Evolutionary conservation across 768 basidiomycete genomes (phyloP).

Genomic region (Amanita fuliginea): DNA sequence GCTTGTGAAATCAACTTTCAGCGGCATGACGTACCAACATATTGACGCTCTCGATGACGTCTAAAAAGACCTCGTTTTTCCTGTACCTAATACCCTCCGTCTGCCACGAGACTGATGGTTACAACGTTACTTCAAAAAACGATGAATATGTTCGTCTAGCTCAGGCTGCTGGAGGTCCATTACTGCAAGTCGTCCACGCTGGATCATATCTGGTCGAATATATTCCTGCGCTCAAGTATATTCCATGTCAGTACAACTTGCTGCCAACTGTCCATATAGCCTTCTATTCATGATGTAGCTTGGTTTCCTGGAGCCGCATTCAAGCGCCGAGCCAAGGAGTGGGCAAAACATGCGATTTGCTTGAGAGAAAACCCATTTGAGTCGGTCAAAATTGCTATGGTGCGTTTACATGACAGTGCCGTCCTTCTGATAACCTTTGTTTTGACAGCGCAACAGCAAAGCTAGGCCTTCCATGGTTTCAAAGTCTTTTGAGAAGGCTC

Average conservation of each 20-base stretch:
- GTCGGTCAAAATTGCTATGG: constrained; percentile 16
- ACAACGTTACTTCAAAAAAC: constrained; percentile 19
- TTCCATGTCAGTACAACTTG: constrained; percentile 15
- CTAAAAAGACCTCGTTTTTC: constrained; percentile 99
- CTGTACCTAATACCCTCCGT: constrained; percentile 95
- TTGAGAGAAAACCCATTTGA: constrained; percentile 19
- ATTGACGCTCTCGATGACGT: constrained; percentile 97
- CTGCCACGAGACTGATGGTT: constrained; percentile 85
- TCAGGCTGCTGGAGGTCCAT: constrained; percentile 11
- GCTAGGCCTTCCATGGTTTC: constrained; percentile 16
- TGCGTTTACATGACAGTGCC: constrained; percentile 1
- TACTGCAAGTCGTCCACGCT: constrained; percentile 21
- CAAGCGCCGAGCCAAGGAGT: constrained; percentile 17
- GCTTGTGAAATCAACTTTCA: background rate
- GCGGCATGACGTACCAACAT: constrained; percentile 53
- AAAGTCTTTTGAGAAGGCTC: constrained; percentile 15
- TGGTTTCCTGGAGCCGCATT: constrained; percentile 30
- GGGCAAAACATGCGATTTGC: constrained; percentile 11
- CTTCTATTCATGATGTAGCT: constrained; percentile 8
- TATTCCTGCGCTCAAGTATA: constrained; percentile 19
- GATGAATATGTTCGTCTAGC: constrained; percentile 25
- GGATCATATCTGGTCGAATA: constrained; percentile 30
- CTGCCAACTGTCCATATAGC: background rate
- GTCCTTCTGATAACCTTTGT: background rate
- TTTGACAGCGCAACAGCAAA: constrained; percentile 13